Percentiles rank a stretch among this genome's conserved stretches.
These are phyloP conservation scores for Moniliella sp. DNA, from an alignment of 1,284 basidiomycete genomes.

Conservation along the genomic window DNA sequence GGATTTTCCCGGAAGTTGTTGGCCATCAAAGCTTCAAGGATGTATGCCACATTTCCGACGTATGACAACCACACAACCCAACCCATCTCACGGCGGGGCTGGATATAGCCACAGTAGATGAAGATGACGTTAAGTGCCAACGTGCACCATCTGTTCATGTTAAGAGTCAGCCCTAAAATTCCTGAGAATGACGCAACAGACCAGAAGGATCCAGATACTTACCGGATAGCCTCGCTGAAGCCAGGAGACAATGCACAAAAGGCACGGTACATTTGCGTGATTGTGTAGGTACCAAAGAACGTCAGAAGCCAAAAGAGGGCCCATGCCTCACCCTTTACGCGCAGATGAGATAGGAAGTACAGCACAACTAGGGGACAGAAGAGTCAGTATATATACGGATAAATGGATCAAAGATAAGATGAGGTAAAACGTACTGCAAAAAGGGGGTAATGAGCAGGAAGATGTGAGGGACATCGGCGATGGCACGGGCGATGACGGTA, in stretches of 20 bases:
- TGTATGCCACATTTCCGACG: slow-evolving; percentile 38
- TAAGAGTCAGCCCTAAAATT: no score
- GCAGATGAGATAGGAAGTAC: slow-evolving; percentile 47
- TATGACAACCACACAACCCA: slow-evolving; percentile 35
- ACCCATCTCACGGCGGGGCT: slow-evolving; percentile 38
- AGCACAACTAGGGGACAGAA: no score
- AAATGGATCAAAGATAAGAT: no score
- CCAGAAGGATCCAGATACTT: slow-evolving; percentile 36
- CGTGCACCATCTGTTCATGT: no score
- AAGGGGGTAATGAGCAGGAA: no score
- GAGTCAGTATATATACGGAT: no score
- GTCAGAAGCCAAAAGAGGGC: not conserved
- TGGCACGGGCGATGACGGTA: slow-evolving; percentile 44
- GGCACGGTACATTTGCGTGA: slow-evolving; percentile 16
- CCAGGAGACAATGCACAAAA: slow-evolving; percentile 37
- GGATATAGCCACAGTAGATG: slow-evolving; percentile 48
- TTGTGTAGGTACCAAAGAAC: not conserved
- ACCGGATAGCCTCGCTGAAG: slow-evolving; percentile 34
- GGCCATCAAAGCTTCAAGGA: slow-evolving; percentile 41
- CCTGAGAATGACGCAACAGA: no score
- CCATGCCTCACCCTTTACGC: slow-evolving; percentile 36
- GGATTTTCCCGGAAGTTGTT: slow-evolving; percentile 39
- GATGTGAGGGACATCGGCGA: slow-evolving; percentile 51
- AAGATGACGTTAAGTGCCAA: slow-evolving; percentile 44
- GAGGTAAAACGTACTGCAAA: no score